Evolutionary conservation across 108 stramenopile genomes (phyloP), one percentile per base, ranked within the genome.

Genomic region (Chaetoceros tenuissimus): DNA sequence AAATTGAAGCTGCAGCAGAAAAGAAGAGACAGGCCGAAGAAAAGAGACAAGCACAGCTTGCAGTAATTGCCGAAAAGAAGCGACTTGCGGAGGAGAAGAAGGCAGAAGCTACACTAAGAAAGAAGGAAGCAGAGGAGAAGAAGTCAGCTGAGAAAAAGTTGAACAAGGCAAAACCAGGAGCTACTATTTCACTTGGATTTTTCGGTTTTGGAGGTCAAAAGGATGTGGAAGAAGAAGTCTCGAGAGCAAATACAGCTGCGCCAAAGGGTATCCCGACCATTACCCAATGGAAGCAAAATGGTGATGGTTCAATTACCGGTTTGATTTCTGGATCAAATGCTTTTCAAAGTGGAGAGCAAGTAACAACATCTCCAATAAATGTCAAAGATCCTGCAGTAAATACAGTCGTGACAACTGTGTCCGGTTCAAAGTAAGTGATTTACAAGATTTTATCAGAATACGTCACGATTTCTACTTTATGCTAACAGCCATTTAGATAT

Each of bases 221-320:
- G 13, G 5, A 5, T 5, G 34, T 40, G 5, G n/a, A n/a, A n/a
- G 34, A 13, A 10, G 34, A 40, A 40, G 34, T 40, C 13, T 5
- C 8, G 8, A 40, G 13, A 13, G 34, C 5, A 10, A 13, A 10
- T 13, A 40, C 34, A 40, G 51, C 5, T 29, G 68, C 68, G 2
- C 74, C 74, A 2, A 28, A 13, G 1, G 70, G 75, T 18, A 55
- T 71, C 19, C 70, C 75, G 0, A 64, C 61, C n/a, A 50, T 76
- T 3, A 46, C 69, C 2, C 29, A 56, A 23, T 87, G 81, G 81
- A 69, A 43, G 28, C 28, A 75, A 61, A 81, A 78, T 24, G 55
- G 73, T 5, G 80, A 87, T 57, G 82, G 82, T 29, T 62, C 68
- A 8, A 79, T 87, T 43, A 62, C 80, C 0, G 85, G 85, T 5